Evolutionary conservation across 805 yeast genomes (phyloP).

Genomic region (Huiozyma sinensis): DNA sequence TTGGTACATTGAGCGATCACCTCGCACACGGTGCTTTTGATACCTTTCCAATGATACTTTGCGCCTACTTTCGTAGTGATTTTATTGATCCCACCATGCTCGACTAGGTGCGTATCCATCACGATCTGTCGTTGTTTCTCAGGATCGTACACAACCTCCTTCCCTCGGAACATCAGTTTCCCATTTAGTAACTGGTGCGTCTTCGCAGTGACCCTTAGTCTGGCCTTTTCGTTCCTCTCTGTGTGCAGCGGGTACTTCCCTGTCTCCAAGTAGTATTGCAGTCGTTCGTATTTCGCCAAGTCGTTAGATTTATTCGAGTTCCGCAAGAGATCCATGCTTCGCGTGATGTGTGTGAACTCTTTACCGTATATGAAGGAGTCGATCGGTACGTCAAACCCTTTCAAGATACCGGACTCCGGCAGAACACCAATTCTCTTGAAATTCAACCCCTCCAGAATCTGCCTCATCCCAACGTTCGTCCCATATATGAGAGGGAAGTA

Average conservation of each 20-base stretch:
- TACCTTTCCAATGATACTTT: constrained; percentile 82
- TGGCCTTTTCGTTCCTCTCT: constrained; percentile 76
- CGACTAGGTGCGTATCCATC: constrained; percentile 51
- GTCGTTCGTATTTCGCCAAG: constrained; percentile 54
- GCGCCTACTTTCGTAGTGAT: constrained; percentile 71
- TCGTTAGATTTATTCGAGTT: constrained; percentile 20
- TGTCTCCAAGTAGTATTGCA: constrained; percentile 66
- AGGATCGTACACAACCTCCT: constrained; percentile 75
- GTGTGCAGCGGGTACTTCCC: constrained; percentile 81
- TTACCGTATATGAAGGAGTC: constrained; percentile 82
- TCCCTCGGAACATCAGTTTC: constrained; percentile 60
- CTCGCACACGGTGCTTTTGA: constrained; percentile 75
- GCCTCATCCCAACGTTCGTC: constrained; percentile 72
- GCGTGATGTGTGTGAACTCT: constrained; percentile 46
- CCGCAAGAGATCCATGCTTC: constrained; percentile 21
- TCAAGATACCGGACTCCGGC: constrained; percentile 79
- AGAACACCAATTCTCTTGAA: constrained; percentile 73
- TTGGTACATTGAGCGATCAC: constrained; percentile 67
- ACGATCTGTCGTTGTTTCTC: constrained; percentile 67
- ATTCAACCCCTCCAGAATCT: constrained; percentile 63
- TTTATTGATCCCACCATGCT: constrained; percentile 83
- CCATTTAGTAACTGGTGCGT: constrained; percentile 67
- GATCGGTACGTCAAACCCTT: constrained; percentile 74
- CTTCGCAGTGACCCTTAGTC: constrained; percentile 62
- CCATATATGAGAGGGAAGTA: constrained; percentile 82